phyloP scores from a whole-genome alignment of 208 protist species.

The Trypanosoma congolense region DNA sequence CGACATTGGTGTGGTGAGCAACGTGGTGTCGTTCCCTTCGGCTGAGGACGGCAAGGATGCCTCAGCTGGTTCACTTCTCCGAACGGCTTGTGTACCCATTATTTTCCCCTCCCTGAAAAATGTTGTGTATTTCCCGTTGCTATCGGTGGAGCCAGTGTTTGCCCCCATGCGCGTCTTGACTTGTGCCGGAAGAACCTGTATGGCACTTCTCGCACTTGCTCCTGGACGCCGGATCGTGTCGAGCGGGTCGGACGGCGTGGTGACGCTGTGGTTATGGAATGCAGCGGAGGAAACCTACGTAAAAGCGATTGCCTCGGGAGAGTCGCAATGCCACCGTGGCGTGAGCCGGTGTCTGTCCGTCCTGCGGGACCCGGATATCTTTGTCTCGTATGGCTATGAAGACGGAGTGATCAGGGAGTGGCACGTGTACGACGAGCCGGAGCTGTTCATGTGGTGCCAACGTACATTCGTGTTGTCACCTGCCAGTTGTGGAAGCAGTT shows the following conservation, averaged over 20 bases:
- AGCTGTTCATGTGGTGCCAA: slow-evolving; percentile 54
- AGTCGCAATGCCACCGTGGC: slow-evolving; percentile 20
- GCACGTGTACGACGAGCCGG: slow-evolving; percentile 78
- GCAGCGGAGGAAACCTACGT: slow-evolving; percentile 24
- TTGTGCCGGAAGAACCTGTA: slow-evolving; percentile 37
- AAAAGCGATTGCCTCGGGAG: slow-evolving; percentile 23
- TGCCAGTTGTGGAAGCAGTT: slow-evolving; percentile 1
- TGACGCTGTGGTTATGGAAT: slow-evolving; percentile 47
- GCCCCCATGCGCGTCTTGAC: slow-evolving; percentile 44
- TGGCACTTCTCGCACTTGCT: slow-evolving; percentile 51
- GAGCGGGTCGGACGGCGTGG: slow-evolving; percentile 49
- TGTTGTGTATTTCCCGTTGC: slow-evolving; percentile 53
- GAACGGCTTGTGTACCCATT: slow-evolving; percentile 31
- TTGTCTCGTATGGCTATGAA: slow-evolving; percentile 64
- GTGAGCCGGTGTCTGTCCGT: slow-evolving; percentile 48
- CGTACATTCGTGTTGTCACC: slow-evolving; percentile 50
- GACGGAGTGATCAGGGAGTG: slow-evolving; percentile 77
- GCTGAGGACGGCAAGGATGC: background rate
- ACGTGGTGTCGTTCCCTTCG: slow-evolving; percentile 25
- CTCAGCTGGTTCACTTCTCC: slow-evolving; percentile 24
- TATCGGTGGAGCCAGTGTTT: slow-evolving; percentile 58
- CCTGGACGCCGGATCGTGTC: slow-evolving; percentile 35
- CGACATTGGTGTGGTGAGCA: slow-evolving; percentile 60
- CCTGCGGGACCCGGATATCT: slow-evolving; percentile 61
- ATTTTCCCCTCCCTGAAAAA: slow-evolving; percentile 60